Evolutionary conservation across 2,329 filamentous ascomycete genomes (phyloP).

Genomic region (Chaetomium sp.): DNA sequence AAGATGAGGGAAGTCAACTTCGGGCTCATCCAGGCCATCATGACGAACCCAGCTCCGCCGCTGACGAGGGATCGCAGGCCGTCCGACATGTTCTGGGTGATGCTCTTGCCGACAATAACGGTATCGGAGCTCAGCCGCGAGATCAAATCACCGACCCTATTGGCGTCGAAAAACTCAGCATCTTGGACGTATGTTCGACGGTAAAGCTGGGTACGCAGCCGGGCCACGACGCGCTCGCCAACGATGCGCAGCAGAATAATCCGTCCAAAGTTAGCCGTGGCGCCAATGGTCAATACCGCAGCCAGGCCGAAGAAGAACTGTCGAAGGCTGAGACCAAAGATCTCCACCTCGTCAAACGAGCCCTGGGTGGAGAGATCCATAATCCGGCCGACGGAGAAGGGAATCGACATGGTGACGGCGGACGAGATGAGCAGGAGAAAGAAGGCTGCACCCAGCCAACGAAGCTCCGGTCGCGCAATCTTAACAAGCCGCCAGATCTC

Average conservation of each 20-base stretch:
- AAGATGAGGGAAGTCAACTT: slow-evolving; percentile 82
- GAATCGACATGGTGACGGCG: slow-evolving; percentile 89
- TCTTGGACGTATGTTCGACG: slow-evolving; percentile 92
- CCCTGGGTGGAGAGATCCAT: slow-evolving; percentile 82
- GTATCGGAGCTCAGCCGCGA: slow-evolving; percentile 93
- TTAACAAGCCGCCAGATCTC: slow-evolving; percentile 85
- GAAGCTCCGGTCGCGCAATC: slow-evolving; percentile 80
- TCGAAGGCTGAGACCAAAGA: slow-evolving; percentile 78
- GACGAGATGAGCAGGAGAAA: slow-evolving; percentile 83
- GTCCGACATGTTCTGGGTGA: slow-evolving; percentile 95
- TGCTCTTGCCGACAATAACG: slow-evolving; percentile 96
- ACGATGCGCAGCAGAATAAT: slow-evolving; percentile 91
- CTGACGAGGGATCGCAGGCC: slow-evolving; percentile 88
- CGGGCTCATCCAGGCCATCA: slow-evolving; percentile 95
- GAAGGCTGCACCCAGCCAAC: slow-evolving; percentile 72
- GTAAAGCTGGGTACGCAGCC: slow-evolving; percentile 84
- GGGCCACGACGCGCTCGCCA: slow-evolving; percentile 87
- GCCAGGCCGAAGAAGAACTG: slow-evolving; percentile 85
- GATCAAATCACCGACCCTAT: slow-evolving; percentile 91
- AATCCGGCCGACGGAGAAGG: slow-evolving; percentile 93
- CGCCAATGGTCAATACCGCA: slow-evolving; percentile 71
- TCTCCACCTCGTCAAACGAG: slow-evolving; percentile 55
- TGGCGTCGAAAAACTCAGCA: slow-evolving; percentile 97
- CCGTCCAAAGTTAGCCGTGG: slow-evolving; percentile 84
- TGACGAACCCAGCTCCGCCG: slow-evolving; percentile 77